Percentiles rank a stretch among this genome's conserved stretches.
Conservation (phyloP, 345 rosid species). For the Populus alba region DNA sequence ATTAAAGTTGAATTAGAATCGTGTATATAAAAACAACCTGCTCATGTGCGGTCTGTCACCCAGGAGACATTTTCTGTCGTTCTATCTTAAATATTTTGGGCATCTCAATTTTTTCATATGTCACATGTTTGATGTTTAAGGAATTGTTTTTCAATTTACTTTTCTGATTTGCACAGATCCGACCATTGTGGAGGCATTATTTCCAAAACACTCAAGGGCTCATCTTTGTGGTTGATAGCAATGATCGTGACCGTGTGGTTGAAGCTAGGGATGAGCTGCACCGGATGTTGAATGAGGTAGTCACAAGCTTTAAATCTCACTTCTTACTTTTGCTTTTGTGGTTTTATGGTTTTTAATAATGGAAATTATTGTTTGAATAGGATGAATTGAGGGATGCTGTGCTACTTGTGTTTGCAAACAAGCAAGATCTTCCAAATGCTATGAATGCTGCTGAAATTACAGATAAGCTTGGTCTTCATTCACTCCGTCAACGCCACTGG, state of each 20-base stretch:
- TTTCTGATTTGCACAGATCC: not conserved
- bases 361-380: not conserved
- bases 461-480: constrained; percentile 12
- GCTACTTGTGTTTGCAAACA: constrained; percentile 20
- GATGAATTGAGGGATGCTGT: constrained; percentile 23
- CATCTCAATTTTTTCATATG: not conserved
- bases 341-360: not conserved
- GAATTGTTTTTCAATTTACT: not conserved
- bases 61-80: not conserved
- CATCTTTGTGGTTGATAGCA: constrained; percentile 22
- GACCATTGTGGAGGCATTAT: constrained; percentile 26
- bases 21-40: not conserved
- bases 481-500: constrained; percentile 23
- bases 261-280: constrained; percentile 23
- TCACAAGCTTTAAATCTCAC: not conserved
- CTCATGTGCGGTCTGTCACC: not conserved
- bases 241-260: constrained; percentile 19
- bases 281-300: constrained; percentile 23
- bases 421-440: constrained; percentile 27
- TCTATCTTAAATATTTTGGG: not conserved
- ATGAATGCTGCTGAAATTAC: constrained; percentile 23
- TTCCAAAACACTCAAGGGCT: constrained; percentile 26
- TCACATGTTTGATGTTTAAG: not conserved
- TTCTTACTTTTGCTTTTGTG: not conserved
- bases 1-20: not conserved